phyloP scores from a whole-genome alignment of 768 basidiomycete species.

The Russula compacta region DNA sequence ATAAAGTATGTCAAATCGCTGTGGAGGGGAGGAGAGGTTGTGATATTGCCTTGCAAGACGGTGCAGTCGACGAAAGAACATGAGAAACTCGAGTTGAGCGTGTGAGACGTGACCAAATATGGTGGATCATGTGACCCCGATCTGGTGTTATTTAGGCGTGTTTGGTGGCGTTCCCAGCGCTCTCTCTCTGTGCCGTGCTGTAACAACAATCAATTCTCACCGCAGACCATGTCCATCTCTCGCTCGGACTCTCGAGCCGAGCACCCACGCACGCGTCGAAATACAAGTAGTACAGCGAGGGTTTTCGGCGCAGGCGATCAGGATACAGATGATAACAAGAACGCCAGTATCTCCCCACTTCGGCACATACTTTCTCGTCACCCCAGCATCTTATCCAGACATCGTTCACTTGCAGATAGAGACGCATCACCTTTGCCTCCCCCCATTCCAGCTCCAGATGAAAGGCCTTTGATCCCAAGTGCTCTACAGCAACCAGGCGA shows the following conservation, averaged over 20 bases:
- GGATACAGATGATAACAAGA: background rate
- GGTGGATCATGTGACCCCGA: background rate
- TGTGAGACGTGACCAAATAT: background rate
- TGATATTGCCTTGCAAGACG: background rate
- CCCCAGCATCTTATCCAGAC: conserved; percentile 13
- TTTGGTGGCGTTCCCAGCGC: too few species aligned
- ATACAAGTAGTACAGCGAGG: background rate
- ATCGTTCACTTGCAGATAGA: conserved; percentile 1
- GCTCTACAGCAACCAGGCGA: conserved; percentile 57
- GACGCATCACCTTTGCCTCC: background rate
- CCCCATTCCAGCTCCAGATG: conserved; percentile 7
- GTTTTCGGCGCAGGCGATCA: conserved; percentile 9
- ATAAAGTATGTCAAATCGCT: conserved; percentile 69
- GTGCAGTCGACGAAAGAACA: background rate
- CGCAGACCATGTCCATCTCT: conserved; percentile 5
- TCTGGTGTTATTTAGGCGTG: too few species aligned
- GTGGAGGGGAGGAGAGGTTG: conserved; percentile 7
- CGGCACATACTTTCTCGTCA: conserved; percentile 12
- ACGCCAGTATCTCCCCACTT: conserved; percentile 5
- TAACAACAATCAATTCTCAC: background rate
- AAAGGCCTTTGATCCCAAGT: conserved; percentile 62
- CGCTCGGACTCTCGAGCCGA: conserved; percentile 9
- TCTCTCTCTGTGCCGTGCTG: too few species aligned
- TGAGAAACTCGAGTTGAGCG: background rate
- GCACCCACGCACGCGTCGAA: background rate